Evolutionary conservation across 139 green algal genomes (phyloP), one percentile per base, ranked within the genome.

Genomic region (Limnomonas spitsbergensis): DNA sequence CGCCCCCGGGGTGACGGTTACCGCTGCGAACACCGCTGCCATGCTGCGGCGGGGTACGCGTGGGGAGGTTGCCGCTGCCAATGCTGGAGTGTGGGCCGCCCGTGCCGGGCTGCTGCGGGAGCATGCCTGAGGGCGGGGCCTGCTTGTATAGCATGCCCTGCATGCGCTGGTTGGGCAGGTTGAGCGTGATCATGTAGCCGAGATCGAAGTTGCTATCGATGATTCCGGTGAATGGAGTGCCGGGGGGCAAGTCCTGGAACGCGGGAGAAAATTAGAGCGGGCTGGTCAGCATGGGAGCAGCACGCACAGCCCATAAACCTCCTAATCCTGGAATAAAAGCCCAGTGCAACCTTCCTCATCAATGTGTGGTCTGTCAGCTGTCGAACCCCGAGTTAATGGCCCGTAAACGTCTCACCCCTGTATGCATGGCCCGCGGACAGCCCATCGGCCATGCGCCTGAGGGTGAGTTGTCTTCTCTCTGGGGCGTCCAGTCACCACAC

Each of bases 71-170:
- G 56, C 56, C 24, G 29, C n/a, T 38, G 27, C 27, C 20, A 61
- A 14, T 20, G 20, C 47, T 14, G 14, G 47, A 20, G 47, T 61
- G 20, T 20, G 47, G 47, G 47, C 14, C 47, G 14, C 47, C 47
- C 14, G 20, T 14, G 14, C 14, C 47, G 14, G 47, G 20, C 47
- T 14, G 14, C 20, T 14, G 47, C 14, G 47, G 47, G 14, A 61
- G 20, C 14, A 20, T 20, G 20, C 47, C 20, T 29, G 47, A 61
- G 14, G 47, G 47, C 14, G 20, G 47, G 14, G 56, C 56, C 56
- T 70, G 56, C 29, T 70, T 70, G 56, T 70, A 75, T 4, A 75
- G 36, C 14, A 75, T 75, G 14, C 68, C 68, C 68, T 75, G 9
- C 9, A 75, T 3, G 6, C n/a, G n/a, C 36, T 75, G 68, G 40